phyloP scores from a whole-genome alignment of 106 monocot species.

The Phalaenopsis equestris region DNA sequence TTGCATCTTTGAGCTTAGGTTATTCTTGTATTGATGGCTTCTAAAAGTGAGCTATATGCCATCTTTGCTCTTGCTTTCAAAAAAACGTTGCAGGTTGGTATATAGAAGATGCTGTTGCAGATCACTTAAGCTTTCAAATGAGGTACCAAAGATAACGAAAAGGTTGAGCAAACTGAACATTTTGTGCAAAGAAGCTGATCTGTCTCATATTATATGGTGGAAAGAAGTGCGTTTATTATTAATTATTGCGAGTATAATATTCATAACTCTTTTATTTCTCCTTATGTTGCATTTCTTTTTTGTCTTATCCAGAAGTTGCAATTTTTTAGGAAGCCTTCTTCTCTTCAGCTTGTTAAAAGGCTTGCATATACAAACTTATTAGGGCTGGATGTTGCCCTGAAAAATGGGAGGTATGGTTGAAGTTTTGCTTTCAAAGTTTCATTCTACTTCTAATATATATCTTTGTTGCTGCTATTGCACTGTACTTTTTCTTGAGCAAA shows the following conservation, averaged over 20 bases:
- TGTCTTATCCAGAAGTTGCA: constrained; percentile 61
- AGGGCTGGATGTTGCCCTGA: constrained; percentile 67
- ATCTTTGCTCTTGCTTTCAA: not conserved
- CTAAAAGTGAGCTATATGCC: not conserved
- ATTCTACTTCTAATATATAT: not conserved
- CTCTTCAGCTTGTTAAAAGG: constrained; percentile 63
- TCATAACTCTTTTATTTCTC: not conserved
- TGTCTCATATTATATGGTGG: constrained; percentile 81
- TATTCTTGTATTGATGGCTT: not conserved
- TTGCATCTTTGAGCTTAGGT: not conserved
- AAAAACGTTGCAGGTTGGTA: constrained; percentile 20
- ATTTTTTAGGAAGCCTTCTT: constrained; percentile 78
- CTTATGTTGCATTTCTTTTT: constrained; percentile 3
- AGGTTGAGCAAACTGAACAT: constrained; percentile 28
- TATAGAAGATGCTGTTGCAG: constrained; percentile 29
- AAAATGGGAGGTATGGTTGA: constrained; percentile 78
- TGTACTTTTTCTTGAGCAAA: not conserved
- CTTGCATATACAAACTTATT: constrained; percentile 72
- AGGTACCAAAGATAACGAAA: constrained; percentile 24
- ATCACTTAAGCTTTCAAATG: constrained; percentile 21
- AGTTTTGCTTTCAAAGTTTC: not conserved
- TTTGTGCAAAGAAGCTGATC: constrained; percentile 23
- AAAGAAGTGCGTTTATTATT: constrained; percentile 49
- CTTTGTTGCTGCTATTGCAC: not conserved
- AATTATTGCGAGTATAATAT: not conserved